Evolutionary conservation across 176 grass and related monocot species (phyloP), one percentile per base, ranked within the genome.

Genomic region (Triticum urartu): DNA sequence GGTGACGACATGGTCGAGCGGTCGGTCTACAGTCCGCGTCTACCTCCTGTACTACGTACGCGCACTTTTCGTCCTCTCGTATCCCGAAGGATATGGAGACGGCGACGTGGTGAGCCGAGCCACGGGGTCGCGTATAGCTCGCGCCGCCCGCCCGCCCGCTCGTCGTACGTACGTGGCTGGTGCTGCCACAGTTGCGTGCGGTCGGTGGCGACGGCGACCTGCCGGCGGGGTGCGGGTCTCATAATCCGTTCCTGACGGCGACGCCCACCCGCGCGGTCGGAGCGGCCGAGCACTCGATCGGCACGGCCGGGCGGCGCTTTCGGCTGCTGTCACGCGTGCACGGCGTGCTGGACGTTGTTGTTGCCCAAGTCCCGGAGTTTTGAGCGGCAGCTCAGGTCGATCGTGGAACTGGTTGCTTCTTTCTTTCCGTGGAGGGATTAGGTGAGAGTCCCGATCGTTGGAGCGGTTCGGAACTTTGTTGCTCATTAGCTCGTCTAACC

Each of bases 221-320:
- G 72, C 45, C 86, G 34, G 38, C 56, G 48, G 21, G n/a, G 64
- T 21, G 62, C 62, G 9, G 64, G 40, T 62, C 82, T 80, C 76
- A 32, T 56, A 83, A 83, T 83, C 80, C 72, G 74, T 12, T 73
- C 82, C 33, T 3, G 89, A 87, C 45, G 59, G 75, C 68, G 81
- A 84, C 81, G 50, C 38, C 54, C 30, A 40, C 28, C 35, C 61
- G 83, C 6, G 14, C 15, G 75, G 72, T 81, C 66, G 22, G 35
- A 83, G 34, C 33, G 34, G 9, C 20, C 68, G 34, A 20, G 79
- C 14, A 9, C 50, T 72, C 45, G 52, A 50, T 58, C 54, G 54
- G 2, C 6, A 58, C 5, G 18, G 56, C 56, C 20, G 18, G 54
- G 17, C 54, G 54, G 18, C 26, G 15, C 63, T 81, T 52, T 35